Percentiles rank a stretch among this genome's conserved stretches.
Conservation (phyloP, 2,329 filamentous ascomycete genomes). For the Lasiodiplodia gonubiensis region DNA sequence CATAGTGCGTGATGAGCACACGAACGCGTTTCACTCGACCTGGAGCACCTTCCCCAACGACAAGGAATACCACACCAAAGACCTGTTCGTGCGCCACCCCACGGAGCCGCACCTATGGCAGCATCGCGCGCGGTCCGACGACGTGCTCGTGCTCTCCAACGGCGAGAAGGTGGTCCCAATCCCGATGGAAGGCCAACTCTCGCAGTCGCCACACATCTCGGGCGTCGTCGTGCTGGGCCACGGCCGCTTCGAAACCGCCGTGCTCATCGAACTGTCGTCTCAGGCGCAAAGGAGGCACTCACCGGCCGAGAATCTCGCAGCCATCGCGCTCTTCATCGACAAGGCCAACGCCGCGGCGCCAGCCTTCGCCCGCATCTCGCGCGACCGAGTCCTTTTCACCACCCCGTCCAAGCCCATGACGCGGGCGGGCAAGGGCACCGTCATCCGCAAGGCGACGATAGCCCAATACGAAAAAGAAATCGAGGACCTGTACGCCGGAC, state of each 20-base stretch:
- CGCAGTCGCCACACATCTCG: slow-evolving; percentile 45
- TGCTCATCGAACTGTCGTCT: not conserved
- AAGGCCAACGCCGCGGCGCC: slow-evolving; percentile 3
- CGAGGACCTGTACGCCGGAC: slow-evolving; percentile 49
- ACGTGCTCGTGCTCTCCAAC: slow-evolving; percentile 21
- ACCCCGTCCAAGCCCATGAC: slow-evolving; percentile 24
- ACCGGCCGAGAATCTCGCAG: slow-evolving; percentile 18
- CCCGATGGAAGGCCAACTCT: slow-evolving; percentile 6
- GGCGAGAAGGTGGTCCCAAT: slow-evolving; percentile 18
- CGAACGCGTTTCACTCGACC: slow-evolving; percentile 47
- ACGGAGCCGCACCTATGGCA: slow-evolving; percentile 11
- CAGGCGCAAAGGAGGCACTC: not conserved
- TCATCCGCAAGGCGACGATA: slow-evolving; percentile 30
- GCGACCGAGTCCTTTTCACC: slow-evolving; percentile 27
- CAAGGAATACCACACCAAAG: slow-evolving; percentile 53
- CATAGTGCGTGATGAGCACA: slow-evolving; percentile 40
- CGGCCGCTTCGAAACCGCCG: not conserved
- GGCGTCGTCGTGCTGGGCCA: slow-evolving; percentile 64
- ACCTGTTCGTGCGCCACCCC: slow-evolving; percentile 7
- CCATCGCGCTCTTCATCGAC: not conserved
- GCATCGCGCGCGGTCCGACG: slow-evolving; percentile 1
- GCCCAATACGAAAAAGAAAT: slow-evolving; percentile 36
- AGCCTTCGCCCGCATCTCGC: slow-evolving; percentile 29
- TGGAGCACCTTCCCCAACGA: slow-evolving; percentile 23
- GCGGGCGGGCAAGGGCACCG: slow-evolving; percentile 34